phyloP scores from a whole-genome alignment of 1,139 yeast genomes.

The Taphrina communis region DNA sequence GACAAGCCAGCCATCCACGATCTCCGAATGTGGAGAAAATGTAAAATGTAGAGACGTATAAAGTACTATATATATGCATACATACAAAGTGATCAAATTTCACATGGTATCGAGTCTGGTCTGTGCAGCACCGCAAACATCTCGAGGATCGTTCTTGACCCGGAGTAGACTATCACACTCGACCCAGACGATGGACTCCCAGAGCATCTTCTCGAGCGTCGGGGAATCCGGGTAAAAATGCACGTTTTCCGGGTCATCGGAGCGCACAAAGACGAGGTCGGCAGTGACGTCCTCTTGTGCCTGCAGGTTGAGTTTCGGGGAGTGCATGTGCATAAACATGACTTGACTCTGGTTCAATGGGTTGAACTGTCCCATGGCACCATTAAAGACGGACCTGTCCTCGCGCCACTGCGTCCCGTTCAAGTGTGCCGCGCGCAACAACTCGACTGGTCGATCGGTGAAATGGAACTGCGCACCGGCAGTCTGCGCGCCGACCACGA shows the following conservation, averaged over 20 bases:
- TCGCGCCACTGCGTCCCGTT: conserved; percentile 28
- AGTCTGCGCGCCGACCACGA: conserved; percentile 28
- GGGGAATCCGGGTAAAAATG: conserved; percentile 3
- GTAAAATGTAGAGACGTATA: background rate
- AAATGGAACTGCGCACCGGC: conserved; percentile 16
- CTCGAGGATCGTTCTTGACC: background rate
- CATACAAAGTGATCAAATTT: background rate
- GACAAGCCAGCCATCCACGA: background rate
- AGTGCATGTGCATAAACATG: conserved; percentile 34
- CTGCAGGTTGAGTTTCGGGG: conserved; percentile 22
- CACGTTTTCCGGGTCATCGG: conserved; percentile 19
- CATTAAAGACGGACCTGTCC: conserved; percentile 25
- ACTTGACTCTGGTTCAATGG: conserved; percentile 28
- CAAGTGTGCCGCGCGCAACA: conserved; percentile 20
- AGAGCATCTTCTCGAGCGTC: conserved; percentile 16
- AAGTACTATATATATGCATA: background rate
- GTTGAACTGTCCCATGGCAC: conserved; percentile 30
- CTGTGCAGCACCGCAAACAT: background rate
- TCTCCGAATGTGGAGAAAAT: background rate
- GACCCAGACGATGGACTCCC: conserved; percentile 27
- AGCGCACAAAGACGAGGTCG: conserved; percentile 25
- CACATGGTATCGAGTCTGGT: conserved; percentile 10
- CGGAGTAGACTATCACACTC: conserved; percentile 15
- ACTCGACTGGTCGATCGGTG: conserved; percentile 14
- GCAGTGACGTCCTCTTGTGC: conserved; percentile 14